Base-by-base conservation (phyloP, 441 rosid species). In the Hura crepitans region DNA sequence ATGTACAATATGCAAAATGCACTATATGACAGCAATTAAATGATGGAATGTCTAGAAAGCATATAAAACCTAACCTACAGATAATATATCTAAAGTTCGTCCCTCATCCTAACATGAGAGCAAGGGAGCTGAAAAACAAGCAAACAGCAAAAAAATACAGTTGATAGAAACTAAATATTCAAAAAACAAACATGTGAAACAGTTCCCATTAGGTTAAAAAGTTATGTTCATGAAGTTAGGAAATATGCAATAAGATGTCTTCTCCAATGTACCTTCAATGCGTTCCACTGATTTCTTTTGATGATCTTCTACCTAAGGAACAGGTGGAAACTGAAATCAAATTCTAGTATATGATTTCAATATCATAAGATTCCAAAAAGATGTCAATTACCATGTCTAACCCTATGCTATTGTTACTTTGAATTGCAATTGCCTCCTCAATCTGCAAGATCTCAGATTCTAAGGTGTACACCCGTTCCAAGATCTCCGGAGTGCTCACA, bases 381-480 rank as follows among this genome's bases (percentile, higher is more conserved):
- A 63, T 17, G 66, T 39, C 39, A 82, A 96, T 82, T 79, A 92
- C 97, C 65, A 80, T 65, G 73, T 69, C 77, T 72, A 83, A 69
- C 47, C 88, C 89, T 50, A 78, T 74, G 18, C 87, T 87, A 64
- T 68, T 82, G 70, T 85, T 90, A 83, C 88, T 85, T 80, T 91
- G 99, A 66, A 83, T 85, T 37, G 84, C 85, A 82, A 92, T 88
- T 74, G 97, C 98, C 83, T 91, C 91, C 72, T 85, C 91, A 61
- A 92, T 89, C 84, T 95, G 99, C 77, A 87, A 76, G 72, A 95
- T 90, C 87, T 95, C 99, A 45, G 97, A 90, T 82, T 95, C 99
- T 58, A 89, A 73, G 22, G 84, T 82, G 74, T 87, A 79, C 61
- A 91, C 96, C 68, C 99, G 84, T 75, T 95, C 98, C 76, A 95